A percentile compares a stretch with the other conserved stretches of the same genome.
These are phyloP conservation scores for Dendrobium officinale DNA, from an alignment of 106 monocot species.

Conservation along the genomic window DNA sequence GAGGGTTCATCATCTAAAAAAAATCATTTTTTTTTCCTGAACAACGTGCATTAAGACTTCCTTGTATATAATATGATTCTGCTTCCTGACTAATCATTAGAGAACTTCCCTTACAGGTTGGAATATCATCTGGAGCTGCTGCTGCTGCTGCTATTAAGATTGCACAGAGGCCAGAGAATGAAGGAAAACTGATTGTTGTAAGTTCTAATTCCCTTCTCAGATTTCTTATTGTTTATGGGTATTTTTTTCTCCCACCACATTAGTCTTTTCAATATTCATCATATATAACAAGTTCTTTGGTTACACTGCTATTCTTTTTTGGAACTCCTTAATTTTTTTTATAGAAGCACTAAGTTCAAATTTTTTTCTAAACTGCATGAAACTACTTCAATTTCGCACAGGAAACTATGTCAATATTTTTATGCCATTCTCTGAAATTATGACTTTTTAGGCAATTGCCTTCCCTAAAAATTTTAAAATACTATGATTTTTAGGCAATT, in stretches of 20 bases:
- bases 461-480: no score
- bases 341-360: not conserved
- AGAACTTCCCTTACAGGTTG: conserved; percentile 36
- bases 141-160: conserved; percentile 73
- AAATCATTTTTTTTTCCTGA: not conserved
- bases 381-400: not conserved
- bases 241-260: no score
- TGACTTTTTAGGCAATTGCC: no score
- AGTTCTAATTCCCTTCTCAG: conserved; percentile 3
- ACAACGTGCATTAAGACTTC: not conserved
- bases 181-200: conserved; percentile 84
- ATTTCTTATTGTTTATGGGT: not conserved
- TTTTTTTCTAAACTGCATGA: not conserved
- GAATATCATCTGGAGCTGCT: conserved; percentile 87
- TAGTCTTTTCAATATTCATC: not conserved
- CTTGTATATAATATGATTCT: not conserved
- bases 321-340: not conserved
- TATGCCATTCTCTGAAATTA: no score
- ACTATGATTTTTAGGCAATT: no score
- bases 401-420: no score
- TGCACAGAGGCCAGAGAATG: conserved; percentile 70
- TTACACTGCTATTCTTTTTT: not conserved
- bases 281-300: not conserved
- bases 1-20: conserved; percentile 8
- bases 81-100: not conserved